Conservation (phyloP, 257 asterid genomes). For the Fraxinus cuspidata region DNA sequence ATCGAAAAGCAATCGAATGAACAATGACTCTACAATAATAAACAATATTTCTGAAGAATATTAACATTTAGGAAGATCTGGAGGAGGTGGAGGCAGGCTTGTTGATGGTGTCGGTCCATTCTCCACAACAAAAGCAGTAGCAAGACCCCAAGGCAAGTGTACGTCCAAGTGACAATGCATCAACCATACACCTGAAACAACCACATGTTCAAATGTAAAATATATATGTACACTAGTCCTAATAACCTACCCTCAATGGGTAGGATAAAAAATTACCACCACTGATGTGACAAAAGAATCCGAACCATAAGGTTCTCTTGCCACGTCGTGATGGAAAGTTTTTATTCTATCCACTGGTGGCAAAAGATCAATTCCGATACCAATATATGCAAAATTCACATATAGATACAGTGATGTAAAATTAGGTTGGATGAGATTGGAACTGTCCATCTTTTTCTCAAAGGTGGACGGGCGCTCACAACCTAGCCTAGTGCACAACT, state of each 20-base stretch:
- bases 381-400: not conserved
- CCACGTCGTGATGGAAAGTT: too few relatives aligned
- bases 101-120: constrained; percentile 65
- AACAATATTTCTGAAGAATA: not conserved
- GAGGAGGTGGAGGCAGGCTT: constrained; percentile 70
- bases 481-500: too few relatives aligned
- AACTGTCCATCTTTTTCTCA: too few relatives aligned
- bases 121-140: constrained; percentile 60
- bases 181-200: constrained; percentile 61
- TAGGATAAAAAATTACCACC: too few relatives aligned
- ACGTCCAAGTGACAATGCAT: constrained; percentile 81
- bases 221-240: not conserved
- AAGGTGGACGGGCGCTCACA: too few relatives aligned
- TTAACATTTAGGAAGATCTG: constrained; percentile 65
- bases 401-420: not conserved
- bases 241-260: too few relatives aligned
- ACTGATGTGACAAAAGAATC: too few relatives aligned
- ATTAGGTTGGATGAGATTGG: too few relatives aligned
- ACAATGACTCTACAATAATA: not conserved
- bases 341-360: too few relatives aligned
- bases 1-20: not conserved
- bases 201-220: not conserved
- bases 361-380: too few relatives aligned
- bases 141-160: constrained; percentile 78
- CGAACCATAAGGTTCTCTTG: too few relatives aligned